These are phyloP conservation scores for Zoysia matrella DNA, from an alignment of 202 grass and related monocot genomes.

Conservation along the genomic window DNA sequence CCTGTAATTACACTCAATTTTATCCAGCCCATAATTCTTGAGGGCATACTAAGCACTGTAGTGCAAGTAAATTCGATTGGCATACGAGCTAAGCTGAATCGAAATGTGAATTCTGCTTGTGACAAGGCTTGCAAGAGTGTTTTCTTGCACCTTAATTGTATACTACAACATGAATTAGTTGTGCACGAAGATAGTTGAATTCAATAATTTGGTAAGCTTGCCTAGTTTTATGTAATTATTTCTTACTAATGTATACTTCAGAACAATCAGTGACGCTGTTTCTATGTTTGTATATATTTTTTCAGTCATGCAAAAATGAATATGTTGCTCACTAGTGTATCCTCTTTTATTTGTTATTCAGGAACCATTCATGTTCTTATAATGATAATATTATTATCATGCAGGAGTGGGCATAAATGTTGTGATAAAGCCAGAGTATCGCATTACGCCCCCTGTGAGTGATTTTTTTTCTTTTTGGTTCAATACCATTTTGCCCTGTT, in stretches of 20 bases:
- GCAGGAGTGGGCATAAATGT: slow-evolving; percentile 77
- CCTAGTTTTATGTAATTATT: neutral
- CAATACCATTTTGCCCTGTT: neutral
- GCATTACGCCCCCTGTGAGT: slow-evolving; percentile 86
- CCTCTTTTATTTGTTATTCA: neutral
- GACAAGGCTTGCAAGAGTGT: neutral
- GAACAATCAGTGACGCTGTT: neutral
- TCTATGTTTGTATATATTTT: neutral
- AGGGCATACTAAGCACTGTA: neutral
- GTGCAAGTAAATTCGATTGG: neutral
- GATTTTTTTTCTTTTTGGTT: neutral
- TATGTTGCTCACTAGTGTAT: neutral
- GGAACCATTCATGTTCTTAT: neutral
- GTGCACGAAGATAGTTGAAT: neutral
- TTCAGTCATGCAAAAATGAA: neutral
- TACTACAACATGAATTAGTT: neutral
- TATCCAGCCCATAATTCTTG: neutral
- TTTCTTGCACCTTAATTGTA: neutral
- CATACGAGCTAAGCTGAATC: neutral
- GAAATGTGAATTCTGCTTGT: neutral
- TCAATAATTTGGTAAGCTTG: neutral
- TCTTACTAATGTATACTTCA: neutral
- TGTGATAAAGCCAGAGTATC: slow-evolving; percentile 85
- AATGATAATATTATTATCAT: slow-evolving; percentile 38
- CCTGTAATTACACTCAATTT: neutral